Percentiles rank a stretch among this genome's conserved stretches.
These are phyloP conservation scores for Bipolaris cookei DNA, from an alignment of 2,329 filamentous ascomycete species.

Conservation along the genomic window DNA sequence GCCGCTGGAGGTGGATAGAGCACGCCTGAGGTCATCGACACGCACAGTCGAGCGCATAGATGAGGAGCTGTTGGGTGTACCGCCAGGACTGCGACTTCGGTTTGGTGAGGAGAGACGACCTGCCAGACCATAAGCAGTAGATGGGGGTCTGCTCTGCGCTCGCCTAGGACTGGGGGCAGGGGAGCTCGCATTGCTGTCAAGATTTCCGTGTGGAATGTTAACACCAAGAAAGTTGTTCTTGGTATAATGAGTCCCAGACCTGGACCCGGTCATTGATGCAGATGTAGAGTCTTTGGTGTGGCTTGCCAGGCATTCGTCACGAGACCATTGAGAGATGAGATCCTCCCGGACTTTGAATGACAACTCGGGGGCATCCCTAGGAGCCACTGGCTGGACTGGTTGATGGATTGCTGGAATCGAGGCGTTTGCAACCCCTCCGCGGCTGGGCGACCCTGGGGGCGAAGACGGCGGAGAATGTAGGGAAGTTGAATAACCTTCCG, in stretches of 20 bases:
- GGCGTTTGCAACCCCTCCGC: constrained; percentile 65
- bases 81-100: constrained; percentile 37
- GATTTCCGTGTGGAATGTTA: constrained; percentile 53
- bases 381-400: constrained; percentile 28
- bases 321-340: constrained; percentile 80
- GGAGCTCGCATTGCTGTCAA: constrained; percentile 42
- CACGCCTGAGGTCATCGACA: constrained; percentile 56
- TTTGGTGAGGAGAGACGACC: constrained; percentile 40
- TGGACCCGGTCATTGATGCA: constrained; percentile 77
- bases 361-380: constrained; percentile 57
- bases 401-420: constrained; percentile 54
- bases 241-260: constrained; percentile 51
- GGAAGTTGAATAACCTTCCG: constrained; percentile 70
- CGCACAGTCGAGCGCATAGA: constrained; percentile 49
- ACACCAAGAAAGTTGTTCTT: constrained; percentile 61
- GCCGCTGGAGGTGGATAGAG: constrained; percentile 48
- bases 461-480: constrained; percentile 70
- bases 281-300: constrained; percentile 73
- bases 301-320: constrained; percentile 72
- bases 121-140: constrained; percentile 45
- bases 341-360: constrained; percentile 72
- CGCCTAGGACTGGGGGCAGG: constrained; percentile 42
- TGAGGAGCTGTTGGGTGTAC: constrained; percentile 45
- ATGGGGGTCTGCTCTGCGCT: constrained; percentile 42
- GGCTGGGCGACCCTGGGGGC: constrained; percentile 71